Evolutionary conservation across 768 basidiomycete species (phyloP).

Genomic region (Tulasnella sp.): DNA sequence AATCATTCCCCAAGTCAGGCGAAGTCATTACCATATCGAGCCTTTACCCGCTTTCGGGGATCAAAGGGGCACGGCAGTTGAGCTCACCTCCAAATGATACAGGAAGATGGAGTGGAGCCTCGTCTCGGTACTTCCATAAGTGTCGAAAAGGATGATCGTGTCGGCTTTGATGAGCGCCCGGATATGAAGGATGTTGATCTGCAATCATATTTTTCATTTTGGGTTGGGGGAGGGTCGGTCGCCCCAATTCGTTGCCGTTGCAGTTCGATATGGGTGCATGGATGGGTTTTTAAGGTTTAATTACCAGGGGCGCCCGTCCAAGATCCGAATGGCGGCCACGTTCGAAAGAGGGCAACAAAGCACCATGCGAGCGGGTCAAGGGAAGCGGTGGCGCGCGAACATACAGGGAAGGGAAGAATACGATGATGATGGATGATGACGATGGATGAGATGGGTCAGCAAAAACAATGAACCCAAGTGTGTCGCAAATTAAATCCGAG

Average conservation of each 20-base stretch:
- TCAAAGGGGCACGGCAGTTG: neutral
- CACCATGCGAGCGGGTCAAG: neutral
- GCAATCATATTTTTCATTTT: slow-evolving; percentile 27
- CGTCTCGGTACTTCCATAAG: slow-evolving; percentile 83
- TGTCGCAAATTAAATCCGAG: neutral
- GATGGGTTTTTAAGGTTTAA: slow-evolving; percentile 4
- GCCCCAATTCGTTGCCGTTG: neutral
- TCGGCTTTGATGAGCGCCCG: slow-evolving; percentile 93
- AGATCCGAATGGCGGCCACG: neutral
- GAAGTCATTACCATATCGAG: neutral
- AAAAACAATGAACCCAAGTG: neutral
- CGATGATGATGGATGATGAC: neutral
- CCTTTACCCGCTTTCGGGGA: no score
- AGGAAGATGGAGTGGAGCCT: slow-evolving; percentile 81
- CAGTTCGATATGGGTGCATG: slow-evolving; percentile 16
- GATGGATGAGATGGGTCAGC: no score
- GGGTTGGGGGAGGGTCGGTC: neutral
- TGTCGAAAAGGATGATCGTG: slow-evolving; percentile 86
- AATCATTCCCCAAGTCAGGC: neutral
- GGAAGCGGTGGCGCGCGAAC: neutral
- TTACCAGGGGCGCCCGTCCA: neutral
- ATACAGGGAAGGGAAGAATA: neutral
- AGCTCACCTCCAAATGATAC: slow-evolving; percentile 74
- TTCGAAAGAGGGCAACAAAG: neutral
- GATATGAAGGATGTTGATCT: slow-evolving; percentile 94